Evolutionary conservation across 2,329 filamentous ascomycete species (phyloP).

Genomic region (Colletotrichum euphorbiae): DNA sequence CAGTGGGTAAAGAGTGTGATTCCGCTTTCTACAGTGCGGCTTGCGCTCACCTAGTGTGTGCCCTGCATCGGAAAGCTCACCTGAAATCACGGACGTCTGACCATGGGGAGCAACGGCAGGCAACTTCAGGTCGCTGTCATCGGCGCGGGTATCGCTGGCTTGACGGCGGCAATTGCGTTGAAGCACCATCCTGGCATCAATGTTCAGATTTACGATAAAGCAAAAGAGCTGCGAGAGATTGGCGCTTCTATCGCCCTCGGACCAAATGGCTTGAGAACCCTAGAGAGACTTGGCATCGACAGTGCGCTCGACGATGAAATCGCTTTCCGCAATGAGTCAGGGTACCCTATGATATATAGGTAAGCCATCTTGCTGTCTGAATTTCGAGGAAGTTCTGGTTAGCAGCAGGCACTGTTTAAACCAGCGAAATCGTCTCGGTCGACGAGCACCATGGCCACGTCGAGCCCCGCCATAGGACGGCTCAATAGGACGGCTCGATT

Average conservation of each 20-base stretch:
- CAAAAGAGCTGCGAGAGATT: constrained; percentile 58
- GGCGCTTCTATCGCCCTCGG: constrained; percentile 63
- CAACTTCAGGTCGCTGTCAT: constrained; percentile 57
- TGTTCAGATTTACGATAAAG: constrained; percentile 63
- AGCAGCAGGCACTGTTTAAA: constrained; percentile 52
- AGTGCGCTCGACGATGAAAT: constrained; percentile 56
- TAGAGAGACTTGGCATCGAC: constrained; percentile 62
- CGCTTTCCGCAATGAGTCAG: constrained; percentile 54
- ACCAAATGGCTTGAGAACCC: constrained; percentile 63
- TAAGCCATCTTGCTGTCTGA: constrained; percentile 31
- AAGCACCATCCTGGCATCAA: constrained; percentile 54
- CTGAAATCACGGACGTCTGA: not conserved
- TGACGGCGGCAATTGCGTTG: constrained; percentile 60
- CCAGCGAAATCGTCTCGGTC: constrained; percentile 57
- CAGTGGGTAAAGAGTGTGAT: constrained; percentile 10
- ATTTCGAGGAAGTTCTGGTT: not conserved
- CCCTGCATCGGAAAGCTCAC: not conserved
- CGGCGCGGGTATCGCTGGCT: constrained; percentile 63
- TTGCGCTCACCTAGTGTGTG: not conserved
- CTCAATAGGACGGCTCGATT: constrained; percentile 59
- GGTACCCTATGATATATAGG: constrained; percentile 59
- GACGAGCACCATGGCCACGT: constrained; percentile 55
- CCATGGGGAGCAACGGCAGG: constrained; percentile 2
- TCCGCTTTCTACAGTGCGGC: not conserved
- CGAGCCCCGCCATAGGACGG: constrained; percentile 53